These are phyloP conservation scores for Orbilia quercus DNA, from an alignment of 2,329 filamentous ascomycete genomes.

Conservation along the genomic window DNA sequence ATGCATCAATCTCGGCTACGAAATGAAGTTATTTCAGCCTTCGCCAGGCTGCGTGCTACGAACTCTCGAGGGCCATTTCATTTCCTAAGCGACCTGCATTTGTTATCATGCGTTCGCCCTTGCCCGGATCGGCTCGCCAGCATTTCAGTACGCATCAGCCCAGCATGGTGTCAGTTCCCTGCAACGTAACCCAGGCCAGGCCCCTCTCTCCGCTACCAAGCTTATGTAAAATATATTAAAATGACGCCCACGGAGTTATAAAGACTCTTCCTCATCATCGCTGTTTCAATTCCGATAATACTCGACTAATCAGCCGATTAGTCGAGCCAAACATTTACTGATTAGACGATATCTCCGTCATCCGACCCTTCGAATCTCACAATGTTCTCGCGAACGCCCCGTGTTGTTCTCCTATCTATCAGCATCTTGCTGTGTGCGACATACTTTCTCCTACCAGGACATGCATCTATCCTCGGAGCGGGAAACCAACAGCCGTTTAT, in stretches of 20 bases:
- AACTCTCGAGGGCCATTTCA: too few species aligned
- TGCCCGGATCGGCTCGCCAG: slow-evolving; percentile 15
- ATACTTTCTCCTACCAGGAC: slow-evolving; percentile 45
- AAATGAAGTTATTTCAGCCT: too few species aligned
- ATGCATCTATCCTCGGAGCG: slow-evolving; percentile 43
- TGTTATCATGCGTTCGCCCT: not conserved
- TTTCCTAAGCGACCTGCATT: too few species aligned
- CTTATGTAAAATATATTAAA: slow-evolving; percentile 1
- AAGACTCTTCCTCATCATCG: not conserved
- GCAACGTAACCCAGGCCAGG: too few species aligned
- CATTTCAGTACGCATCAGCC: slow-evolving; percentile 4
- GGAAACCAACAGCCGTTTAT: slow-evolving; percentile 39
- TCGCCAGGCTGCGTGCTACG: not conserved
- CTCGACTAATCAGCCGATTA: not conserved
- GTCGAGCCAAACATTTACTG: slow-evolving; percentile 1
- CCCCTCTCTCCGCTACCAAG: too few species aligned
- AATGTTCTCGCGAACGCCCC: slow-evolving; percentile 35
- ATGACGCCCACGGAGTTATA: not conserved
- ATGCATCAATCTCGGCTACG: too few species aligned
- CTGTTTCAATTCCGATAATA: not conserved
- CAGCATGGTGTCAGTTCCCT: not conserved
- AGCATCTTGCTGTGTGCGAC: slow-evolving; percentile 28
- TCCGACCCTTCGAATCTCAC: not conserved
- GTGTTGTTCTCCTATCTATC: slow-evolving; percentile 34
- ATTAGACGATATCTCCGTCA: slow-evolving; percentile 8